These are phyloP conservation scores for Carex myosuroides DNA, from an alignment of 176 grass and related monocot genomes.

Conservation along the genomic window DNA sequence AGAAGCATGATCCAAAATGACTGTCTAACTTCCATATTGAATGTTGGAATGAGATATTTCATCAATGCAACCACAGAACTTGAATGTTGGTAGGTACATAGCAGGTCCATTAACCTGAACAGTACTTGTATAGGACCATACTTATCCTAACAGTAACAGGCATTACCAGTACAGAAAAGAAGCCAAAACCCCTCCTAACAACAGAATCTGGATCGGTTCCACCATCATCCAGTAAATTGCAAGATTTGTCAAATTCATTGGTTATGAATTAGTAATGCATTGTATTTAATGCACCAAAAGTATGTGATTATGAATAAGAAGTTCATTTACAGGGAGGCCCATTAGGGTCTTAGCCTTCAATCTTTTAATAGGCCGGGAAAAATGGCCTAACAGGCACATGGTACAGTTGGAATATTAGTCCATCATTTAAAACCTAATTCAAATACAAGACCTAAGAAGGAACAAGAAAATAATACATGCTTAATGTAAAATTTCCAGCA, in stretches of 20 bases:
- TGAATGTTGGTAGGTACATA: neutral
- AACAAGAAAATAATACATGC: neutral
- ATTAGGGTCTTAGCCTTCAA: neutral
- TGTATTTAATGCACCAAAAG: neutral
- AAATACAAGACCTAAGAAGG: neutral
- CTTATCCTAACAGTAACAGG: neutral
- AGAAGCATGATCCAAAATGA: neutral
- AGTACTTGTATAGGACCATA: neutral
- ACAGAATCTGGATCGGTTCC: neutral
- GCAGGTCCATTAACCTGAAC: neutral
- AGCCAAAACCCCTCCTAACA: neutral
- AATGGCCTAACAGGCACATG: neutral
- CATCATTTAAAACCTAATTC: neutral
- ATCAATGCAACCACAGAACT: constrained; percentile 8
- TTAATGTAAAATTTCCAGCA: neutral
- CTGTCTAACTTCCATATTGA: neutral
- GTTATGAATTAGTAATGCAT: neutral
- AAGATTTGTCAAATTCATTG: neutral
- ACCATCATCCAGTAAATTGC: neutral
- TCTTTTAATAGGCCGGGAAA: neutral
- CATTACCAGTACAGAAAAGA: neutral
- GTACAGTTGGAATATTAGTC: neutral
- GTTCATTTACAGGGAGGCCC: neutral
- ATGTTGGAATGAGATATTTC: constrained; percentile 20
- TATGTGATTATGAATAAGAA: neutral